Base-by-base conservation (phyloP, 148 eudicot species). In the Chenopodium formosanum region DNA sequence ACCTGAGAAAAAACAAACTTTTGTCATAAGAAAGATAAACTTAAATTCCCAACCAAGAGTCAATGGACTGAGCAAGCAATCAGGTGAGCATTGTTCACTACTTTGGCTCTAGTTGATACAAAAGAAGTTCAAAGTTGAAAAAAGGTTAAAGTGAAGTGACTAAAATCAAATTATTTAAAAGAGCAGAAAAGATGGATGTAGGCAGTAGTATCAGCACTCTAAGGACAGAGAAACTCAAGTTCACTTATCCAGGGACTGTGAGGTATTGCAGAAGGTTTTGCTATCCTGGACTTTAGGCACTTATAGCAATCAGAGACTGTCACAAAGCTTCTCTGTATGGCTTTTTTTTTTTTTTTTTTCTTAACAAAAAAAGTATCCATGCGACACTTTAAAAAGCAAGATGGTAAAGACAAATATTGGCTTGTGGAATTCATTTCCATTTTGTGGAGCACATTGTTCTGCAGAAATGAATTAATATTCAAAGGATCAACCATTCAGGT, bases 1-100 rank as follows among this genome's bases (percentile, higher is more conserved):
- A 89, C 82, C 97, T 93, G 80, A 64, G 44, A 69, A n/a, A 25
- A 70, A 72, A 71, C 5, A n/a, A 40, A 72, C 9, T 25, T 71
- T 73, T 32, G 52, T 25, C 40, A 27, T 52, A 62, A 13, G 68
- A 22, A 4, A 40, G 25, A 5, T 63, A 16, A 58, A 19, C 9
- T 23, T 31, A 77, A 29, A 31, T 8, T 23, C 22, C 4, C 1
- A 14, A 0, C 25, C 72, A 63, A 60, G 46, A 13, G 12, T 27
- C 47, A 71, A 48, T 56, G 22, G 67, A 14, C 46, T n/a, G 7
- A 31, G 44, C 37, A 32, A 17, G 22, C 56, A 29, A 70, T 53
- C 2, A 23, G 13, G 60, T 23, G 63, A 13, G 77, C 1, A 27
- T 5, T 25, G 13, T 23, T 25, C 60, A 13, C 50, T 74, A 9